Conservation (phyloP, 805 yeast species). For the Candida endomychidarum region DNA sequence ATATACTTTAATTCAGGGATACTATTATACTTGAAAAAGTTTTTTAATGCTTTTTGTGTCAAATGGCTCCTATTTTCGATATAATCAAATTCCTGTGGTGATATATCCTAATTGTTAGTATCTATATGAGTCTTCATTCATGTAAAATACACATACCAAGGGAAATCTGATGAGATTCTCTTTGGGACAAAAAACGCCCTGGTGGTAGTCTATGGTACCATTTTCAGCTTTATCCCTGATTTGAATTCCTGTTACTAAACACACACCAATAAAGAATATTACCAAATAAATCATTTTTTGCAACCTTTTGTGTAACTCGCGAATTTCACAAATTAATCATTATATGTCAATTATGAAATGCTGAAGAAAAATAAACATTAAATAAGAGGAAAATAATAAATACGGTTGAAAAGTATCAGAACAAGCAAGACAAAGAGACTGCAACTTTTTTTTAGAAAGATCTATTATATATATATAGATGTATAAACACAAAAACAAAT, state of each 20-base stretch:
- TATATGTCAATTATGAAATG: too few species aligned
- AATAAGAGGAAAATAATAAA: too few species aligned
- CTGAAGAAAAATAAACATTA: too few species aligned
- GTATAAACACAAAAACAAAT: conserved; percentile 16
- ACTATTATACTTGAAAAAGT: conserved; percentile 16
- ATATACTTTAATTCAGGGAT: conserved; percentile 28
- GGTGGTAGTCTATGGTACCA: too few species aligned
- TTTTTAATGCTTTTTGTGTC: conserved; percentile 26
- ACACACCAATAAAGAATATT: not conserved
- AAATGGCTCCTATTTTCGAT: conserved; percentile 24
- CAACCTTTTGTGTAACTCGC: conserved; percentile 6
- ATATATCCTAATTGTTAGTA: conserved; percentile 9
- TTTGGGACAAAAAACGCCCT: too few species aligned
- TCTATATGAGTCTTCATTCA: not conserved
- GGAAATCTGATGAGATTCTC: conserved; percentile 1
- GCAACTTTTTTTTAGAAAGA: too few species aligned
- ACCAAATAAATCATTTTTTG: not conserved
- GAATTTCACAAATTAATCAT: not conserved
- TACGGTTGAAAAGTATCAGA: too few species aligned
- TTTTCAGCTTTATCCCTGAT: too few species aligned
- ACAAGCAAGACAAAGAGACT: too few species aligned
- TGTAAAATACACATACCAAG: conserved; percentile 8
- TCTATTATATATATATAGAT: conserved; percentile 18
- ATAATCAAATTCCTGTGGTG: conserved; percentile 20
- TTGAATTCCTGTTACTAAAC: too few species aligned